Conservation (phyloP, 805 yeast species). For the Wickerhamiella australiensis region DNA sequence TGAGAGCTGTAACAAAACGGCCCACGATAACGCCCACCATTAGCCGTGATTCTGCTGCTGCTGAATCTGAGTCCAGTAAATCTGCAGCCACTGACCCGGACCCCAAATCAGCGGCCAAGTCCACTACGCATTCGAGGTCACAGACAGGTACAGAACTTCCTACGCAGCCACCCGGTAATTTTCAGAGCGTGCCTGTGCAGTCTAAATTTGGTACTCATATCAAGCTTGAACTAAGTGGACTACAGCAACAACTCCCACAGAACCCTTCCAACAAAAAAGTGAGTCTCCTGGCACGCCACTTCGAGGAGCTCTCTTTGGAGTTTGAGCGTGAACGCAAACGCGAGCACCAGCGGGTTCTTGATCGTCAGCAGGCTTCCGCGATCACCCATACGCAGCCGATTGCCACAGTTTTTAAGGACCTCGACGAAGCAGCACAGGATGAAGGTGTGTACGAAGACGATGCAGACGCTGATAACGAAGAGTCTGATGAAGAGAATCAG, state of each 20-base stretch:
- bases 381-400: slow-evolving; percentile 69
- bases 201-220: slow-evolving; percentile 20
- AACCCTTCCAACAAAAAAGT: slow-evolving; percentile 19
- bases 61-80: too few species aligned
- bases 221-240: slow-evolving; percentile 30
- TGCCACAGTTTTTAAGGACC: slow-evolving; percentile 80
- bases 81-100: neutral
- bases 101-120: neutral
- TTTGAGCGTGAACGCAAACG: slow-evolving; percentile 77
- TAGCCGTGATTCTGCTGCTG: too few species aligned
- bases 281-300: slow-evolving; percentile 42
- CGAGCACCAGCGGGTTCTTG: slow-evolving; percentile 52
- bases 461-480: slow-evolving; percentile 13
- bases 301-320: slow-evolving; percentile 70
- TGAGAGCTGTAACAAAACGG: too few species aligned
- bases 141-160: too few species aligned
- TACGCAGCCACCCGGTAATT: neutral
- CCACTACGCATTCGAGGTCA: too few species aligned
- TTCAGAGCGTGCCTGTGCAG: slow-evolving; percentile 9
- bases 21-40: too few species aligned
- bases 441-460: slow-evolving; percentile 11
- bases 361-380: slow-evolving; percentile 53
- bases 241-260: slow-evolving; percentile 33
- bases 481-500: slow-evolving; percentile 10
- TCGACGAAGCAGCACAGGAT: slow-evolving; percentile 61